Evolutionary conservation across 495 filamentous ascomycete species (phyloP), one percentile per base, ranked within the genome.

Genomic region (Elasticomyces elasticus): DNA sequence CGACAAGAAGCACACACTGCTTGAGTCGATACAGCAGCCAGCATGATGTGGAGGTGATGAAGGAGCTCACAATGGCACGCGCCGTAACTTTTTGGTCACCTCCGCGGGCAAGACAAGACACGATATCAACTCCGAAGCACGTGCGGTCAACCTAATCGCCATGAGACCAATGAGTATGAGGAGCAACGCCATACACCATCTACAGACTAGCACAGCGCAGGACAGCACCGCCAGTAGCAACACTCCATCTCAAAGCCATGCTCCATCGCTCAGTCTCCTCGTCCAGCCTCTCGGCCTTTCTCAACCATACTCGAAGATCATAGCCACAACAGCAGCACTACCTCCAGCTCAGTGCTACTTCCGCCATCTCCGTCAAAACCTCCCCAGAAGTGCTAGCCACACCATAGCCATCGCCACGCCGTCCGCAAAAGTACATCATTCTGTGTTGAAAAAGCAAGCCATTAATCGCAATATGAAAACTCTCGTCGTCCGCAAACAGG

Each of bases 1-100:
- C 54, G 49, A 41, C 49, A 56, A 0, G 58, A 46, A 24, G 58
- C 54, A 54, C 58, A 56, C 4, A 56, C 54, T n/a, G 25, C 42
- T 15, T 17, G 5, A 26, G 2, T 4, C 1, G 22, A 41, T 15
- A 10, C 20, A 10, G 45, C n/a, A n/a, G 45, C 49, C 11, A 52
- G 49, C 49, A 52, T 37, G 12, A 23, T 43, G 13, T 49, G 6
- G 50, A 27, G 9, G 26, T 17, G 26, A 41, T 26, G 27, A 52
- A 7, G 46, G 17, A 6, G 27, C 45, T 49, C 45, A 23, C 12
- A 11, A 28, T 37, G 42, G 42, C 42, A 45, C 35, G 35, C 35
- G 35, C 13, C 5, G 2, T 40, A 17, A 5, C 15, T 40, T 5
- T 5, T 4, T 40, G n/a, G n/a, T n/a, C n/a, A n/a, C n/a, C n/a